A percentile compares a stretch with the other conserved stretches of the same genome.
Evolutionary conservation across 192 early-diverging fungal genomes (phyloP).

Genomic region (Gamsiella multidivaricata): DNA sequence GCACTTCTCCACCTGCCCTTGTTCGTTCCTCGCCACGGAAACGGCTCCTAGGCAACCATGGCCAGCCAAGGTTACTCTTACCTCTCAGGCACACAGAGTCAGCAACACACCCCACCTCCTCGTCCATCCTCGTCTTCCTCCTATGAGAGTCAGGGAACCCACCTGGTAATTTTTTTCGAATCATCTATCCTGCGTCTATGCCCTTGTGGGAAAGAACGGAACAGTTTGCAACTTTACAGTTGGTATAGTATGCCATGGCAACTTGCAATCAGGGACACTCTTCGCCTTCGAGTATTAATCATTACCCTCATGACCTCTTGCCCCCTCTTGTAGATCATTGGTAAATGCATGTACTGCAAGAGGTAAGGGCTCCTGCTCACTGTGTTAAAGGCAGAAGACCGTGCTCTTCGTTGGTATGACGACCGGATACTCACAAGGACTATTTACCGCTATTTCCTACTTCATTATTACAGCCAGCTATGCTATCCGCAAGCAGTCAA

Average conservation of each 20-base stretch:
- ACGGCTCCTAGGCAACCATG: slow-evolving; percentile 3
- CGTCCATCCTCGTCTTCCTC: slow-evolving; percentile 33
- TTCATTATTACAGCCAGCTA: slow-evolving; percentile 64
- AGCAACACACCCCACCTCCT: slow-evolving; percentile 25
- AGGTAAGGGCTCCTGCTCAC: slow-evolving; percentile 44
- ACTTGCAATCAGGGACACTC: too few species aligned
- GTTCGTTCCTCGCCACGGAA: not conserved
- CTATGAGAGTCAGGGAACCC: slow-evolving; percentile 38
- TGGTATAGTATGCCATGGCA: too few species aligned
- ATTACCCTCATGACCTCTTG: not conserved
- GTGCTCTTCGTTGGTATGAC: not conserved
- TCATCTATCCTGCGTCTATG: not conserved
- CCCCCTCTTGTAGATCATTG: slow-evolving; percentile 55
- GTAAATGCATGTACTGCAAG: slow-evolving; percentile 74
- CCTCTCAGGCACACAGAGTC: slow-evolving; percentile 33
- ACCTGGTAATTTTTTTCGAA: slow-evolving; percentile 22
- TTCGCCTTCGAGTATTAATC: too few species aligned
- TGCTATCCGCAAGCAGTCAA: slow-evolving; percentile 75
- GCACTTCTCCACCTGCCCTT: not conserved
- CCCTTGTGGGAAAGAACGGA: not conserved
- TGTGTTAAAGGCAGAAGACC: not conserved
- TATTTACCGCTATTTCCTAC: not conserved
- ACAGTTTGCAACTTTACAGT: not conserved
- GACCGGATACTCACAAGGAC: not conserved
- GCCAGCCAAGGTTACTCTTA: slow-evolving; percentile 48